Evolutionary conservation across 225 moss, liverwort and hornwort species (phyloP).

Genomic region (Marchantia polymorpha): DNA sequence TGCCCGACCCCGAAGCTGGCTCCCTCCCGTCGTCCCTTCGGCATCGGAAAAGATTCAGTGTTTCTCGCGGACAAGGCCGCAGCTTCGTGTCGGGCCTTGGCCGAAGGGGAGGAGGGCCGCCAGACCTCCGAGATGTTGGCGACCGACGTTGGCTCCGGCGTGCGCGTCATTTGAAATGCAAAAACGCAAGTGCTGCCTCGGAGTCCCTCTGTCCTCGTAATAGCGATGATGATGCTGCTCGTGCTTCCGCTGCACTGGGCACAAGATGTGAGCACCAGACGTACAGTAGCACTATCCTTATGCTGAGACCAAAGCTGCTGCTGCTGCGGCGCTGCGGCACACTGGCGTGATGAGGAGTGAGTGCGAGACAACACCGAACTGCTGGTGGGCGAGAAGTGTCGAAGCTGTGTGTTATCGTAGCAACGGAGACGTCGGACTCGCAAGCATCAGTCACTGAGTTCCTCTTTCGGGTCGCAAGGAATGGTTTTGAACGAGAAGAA

Average conservation of each 20-base stretch:
- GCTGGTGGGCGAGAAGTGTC: not conserved
- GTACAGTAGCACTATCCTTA: not conserved
- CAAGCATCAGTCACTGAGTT: too few relatives aligned
- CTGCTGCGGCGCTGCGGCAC: not conserved
- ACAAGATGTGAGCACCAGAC: not conserved
- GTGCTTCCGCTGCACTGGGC: not conserved
- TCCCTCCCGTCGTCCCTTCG: not conserved
- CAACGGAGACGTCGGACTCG: not conserved
- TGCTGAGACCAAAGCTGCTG: not conserved
- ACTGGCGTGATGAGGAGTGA: not conserved
- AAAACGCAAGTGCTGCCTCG: not conserved
- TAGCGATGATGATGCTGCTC: not conserved
- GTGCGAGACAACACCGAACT: not conserved
- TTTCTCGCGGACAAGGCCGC: not conserved
- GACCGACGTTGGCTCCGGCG: not conserved
- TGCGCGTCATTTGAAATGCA: not conserved
- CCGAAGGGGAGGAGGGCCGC: not conserved
- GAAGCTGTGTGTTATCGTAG: not conserved
- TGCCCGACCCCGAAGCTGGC: not conserved
- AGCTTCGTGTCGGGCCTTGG: not conserved
- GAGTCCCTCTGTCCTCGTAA: not conserved
- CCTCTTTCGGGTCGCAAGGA: not conserved
- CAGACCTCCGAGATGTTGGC: not conserved
- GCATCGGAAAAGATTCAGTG: not conserved
- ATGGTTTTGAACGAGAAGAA: not conserved